Percentiles rank a stretch among this genome's conserved stretches.
These are phyloP conservation scores for Cyberlindnera lachancei DNA, from an alignment of 805 yeast genomes.

Conservation along the genomic window DNA sequence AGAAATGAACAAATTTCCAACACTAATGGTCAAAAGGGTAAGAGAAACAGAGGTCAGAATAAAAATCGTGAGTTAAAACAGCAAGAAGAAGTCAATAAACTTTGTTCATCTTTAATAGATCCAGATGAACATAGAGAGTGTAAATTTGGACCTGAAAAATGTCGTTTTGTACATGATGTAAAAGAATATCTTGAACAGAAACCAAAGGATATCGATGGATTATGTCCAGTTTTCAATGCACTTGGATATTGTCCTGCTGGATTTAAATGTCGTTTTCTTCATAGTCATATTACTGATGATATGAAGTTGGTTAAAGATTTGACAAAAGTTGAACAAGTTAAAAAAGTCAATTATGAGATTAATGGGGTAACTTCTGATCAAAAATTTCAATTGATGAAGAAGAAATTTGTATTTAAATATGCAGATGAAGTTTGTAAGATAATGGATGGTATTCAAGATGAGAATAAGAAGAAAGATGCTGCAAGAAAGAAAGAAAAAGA, in stretches of 20 bases:
- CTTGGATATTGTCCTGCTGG: conserved; percentile 93
- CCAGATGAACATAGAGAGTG: conserved; percentile 43
- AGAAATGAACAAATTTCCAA: conserved; percentile 24
- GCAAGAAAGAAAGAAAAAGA: conserved; percentile 24
- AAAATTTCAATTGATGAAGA: conserved; percentile 34
- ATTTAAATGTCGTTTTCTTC: conserved; percentile 84
- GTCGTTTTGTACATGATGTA: conserved; percentile 75
- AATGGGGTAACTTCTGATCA: conserved; percentile 47
- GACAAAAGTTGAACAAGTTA: conserved; percentile 29
- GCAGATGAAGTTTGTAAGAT: conserved; percentile 55
- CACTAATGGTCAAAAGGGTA: conserved; percentile 34
- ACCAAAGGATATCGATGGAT: conserved; percentile 63
- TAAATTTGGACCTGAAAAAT: conserved; percentile 58
- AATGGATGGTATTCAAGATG: conserved; percentile 49
- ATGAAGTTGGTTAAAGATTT: conserved; percentile 36
- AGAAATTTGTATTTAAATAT: conserved; percentile 48
- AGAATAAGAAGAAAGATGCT: conserved; percentile 28
- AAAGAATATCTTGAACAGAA: conserved; percentile 56
- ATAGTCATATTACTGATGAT: conserved; percentile 53
- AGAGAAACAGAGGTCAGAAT: conserved; percentile 71
- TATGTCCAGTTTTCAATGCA: conserved; percentile 76
- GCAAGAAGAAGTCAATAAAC: conserved; percentile 49
- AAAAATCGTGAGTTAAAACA: conserved; percentile 74
- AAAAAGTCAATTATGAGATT: conserved; percentile 43
- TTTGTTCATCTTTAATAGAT: conserved; percentile 60